These are phyloP conservation scores for Macroventuria anomochaeta DNA, from an alignment of 2,329 filamentous ascomycete species.

Conservation along the genomic window DNA sequence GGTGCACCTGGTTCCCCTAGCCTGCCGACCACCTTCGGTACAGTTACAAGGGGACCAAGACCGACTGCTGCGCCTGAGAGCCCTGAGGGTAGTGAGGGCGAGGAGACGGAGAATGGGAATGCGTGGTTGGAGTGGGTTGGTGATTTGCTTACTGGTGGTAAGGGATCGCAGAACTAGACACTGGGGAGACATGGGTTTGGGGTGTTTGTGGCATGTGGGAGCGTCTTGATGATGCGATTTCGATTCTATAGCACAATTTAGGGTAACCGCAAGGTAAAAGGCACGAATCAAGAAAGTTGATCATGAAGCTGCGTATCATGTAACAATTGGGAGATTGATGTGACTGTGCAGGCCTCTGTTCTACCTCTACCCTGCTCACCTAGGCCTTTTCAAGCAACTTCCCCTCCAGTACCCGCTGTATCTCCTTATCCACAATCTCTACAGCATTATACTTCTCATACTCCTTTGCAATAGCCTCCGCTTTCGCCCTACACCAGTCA, in stretches of 20 bases:
- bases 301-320: no score
- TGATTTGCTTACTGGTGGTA: conserved; percentile 6
- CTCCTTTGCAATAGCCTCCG: background rate
- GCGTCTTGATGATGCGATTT: background rate
- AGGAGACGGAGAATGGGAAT: background rate
- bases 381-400: no score
- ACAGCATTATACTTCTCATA: conserved; percentile 16
- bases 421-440: conserved; percentile 11
- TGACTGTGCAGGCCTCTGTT: no score
- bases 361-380: no score
- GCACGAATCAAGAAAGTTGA: background rate
- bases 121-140: conserved; percentile 18
- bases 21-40: conserved; percentile 10
- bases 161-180: background rate
- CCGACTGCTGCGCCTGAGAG: conserved; percentile 16
- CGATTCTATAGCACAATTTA: background rate
- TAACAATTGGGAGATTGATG: no score
- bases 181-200: no score
- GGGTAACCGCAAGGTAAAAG: background rate
- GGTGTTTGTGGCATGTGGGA: no score
- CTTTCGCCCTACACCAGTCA: conserved; percentile 1
- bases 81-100: conserved; percentile 6
- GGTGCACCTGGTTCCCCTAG: conserved; percentile 11
- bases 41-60: conserved; percentile 21
- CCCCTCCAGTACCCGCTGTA: conserved; percentile 2